Evolutionary conservation across 2,329 filamentous ascomycete genomes (phyloP).

Genomic region (Lachnellula arida): DNA sequence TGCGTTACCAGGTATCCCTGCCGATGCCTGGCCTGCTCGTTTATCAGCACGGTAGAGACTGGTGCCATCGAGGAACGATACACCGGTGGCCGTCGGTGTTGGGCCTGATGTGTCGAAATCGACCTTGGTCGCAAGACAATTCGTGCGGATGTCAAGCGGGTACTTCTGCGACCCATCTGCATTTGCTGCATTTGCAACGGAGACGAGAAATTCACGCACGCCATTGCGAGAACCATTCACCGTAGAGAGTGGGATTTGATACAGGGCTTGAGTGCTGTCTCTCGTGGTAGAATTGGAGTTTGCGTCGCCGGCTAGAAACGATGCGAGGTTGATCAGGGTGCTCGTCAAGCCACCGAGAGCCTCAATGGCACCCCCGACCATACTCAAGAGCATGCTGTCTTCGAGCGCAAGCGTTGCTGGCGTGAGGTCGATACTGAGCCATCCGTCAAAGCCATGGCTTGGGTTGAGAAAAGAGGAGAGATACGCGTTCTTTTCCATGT

Average conservation of each 20-base stretch:
- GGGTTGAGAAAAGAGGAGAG: slow-evolving; percentile 1
- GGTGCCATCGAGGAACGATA: slow-evolving; percentile 39
- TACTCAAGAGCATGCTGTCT: slow-evolving; percentile 13
- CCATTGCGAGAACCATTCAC: slow-evolving; percentile 16
- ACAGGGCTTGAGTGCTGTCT: slow-evolving; percentile 15
- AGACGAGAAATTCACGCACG: slow-evolving; percentile 25
- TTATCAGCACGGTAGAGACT: slow-evolving; percentile 41
- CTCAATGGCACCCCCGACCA: slow-evolving; percentile 15
- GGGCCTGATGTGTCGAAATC: slow-evolving; percentile 33
- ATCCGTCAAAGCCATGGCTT: slow-evolving; percentile 18
- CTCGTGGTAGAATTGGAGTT: slow-evolving; percentile 20
- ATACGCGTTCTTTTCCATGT: slow-evolving; percentile 12
- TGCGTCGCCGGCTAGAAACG: neutral
- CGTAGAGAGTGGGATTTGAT: slow-evolving; percentile 22
- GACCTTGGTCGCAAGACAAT: slow-evolving; percentile 37
- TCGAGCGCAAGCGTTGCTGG: slow-evolving; percentile 8
- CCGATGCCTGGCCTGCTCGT: slow-evolving; percentile 39
- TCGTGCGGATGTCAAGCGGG: slow-evolving; percentile 16
- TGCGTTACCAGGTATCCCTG: slow-evolving; percentile 28
- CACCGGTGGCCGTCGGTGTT: slow-evolving; percentile 36
- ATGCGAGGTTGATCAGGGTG: slow-evolving; percentile 5
- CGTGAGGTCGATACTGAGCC: slow-evolving; percentile 25
- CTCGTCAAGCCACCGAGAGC: slow-evolving; percentile 8
- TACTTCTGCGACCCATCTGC: slow-evolving; percentile 16
- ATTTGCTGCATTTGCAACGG: slow-evolving; percentile 15